Percentiles rank a stretch among this genome's conserved stretches.
These are phyloP conservation scores for Aspergillus pseudoviridinutans DNA, from an alignment of 2,329 filamentous ascomycete species.

Conservation along the genomic window DNA sequence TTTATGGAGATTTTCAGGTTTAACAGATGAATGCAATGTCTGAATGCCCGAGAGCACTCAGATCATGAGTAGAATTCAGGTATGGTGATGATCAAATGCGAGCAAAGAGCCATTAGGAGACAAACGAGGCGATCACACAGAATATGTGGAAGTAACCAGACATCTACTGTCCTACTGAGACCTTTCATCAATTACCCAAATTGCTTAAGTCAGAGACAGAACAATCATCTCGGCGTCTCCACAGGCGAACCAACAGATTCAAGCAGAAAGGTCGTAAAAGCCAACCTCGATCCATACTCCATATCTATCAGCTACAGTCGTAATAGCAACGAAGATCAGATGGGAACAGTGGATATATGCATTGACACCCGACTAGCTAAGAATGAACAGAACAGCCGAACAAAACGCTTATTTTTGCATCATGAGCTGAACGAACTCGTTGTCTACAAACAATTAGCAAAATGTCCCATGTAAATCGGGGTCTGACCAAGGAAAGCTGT, in stretches of 20 bases:
- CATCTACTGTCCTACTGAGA: not conserved
- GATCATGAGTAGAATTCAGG: not conserved
- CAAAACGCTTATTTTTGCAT: conserved; percentile 74
- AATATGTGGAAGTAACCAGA: not conserved
- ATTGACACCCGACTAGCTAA: conserved; percentile 27
- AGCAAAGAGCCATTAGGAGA: not conserved
- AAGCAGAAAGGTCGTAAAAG: conserved; percentile 10
- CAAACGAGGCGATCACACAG: not conserved
- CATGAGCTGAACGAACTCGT: conserved; percentile 92
- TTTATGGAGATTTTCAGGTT: conserved; percentile 45
- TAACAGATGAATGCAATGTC: conserved; percentile 27
- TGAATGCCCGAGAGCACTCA: not conserved
- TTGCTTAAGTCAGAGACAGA: not conserved
- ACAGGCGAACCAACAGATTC: not conserved
- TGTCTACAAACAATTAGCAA: conserved; percentile 55
- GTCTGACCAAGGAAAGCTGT: not conserved
- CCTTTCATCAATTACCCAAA: not conserved
- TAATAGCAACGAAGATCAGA: conserved; percentile 19
- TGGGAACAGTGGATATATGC: conserved; percentile 19
- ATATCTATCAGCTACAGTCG: conserved; percentile 18
- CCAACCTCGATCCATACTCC: conserved; percentile 3
- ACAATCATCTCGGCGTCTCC: not conserved
- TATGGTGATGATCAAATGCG: not conserved
- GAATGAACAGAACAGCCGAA: conserved; percentile 24
- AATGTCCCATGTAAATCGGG: not conserved